A percentile compares a stretch with the other conserved stretches of the same genome.
phyloP scores from a whole-genome alignment of 1,139 yeast species.

The Scheffersomyces quercinus region DNA sequence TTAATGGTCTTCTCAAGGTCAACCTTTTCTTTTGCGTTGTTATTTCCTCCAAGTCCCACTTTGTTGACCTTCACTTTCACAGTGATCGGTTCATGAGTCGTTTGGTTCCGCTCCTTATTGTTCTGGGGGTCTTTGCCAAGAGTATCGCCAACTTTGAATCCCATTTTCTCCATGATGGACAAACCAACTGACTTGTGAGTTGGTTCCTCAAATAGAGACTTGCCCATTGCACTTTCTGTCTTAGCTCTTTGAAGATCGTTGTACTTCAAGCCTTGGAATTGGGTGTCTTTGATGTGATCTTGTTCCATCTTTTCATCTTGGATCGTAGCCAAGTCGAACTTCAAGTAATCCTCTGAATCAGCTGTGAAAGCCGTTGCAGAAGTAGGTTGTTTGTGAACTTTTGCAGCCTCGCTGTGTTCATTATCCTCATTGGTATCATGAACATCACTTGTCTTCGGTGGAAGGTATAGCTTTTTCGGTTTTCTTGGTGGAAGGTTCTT shows the following conservation, averaged over 20 bases:
- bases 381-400: too few species aligned
- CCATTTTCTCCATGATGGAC: constrained; percentile 58
- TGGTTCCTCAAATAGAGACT: constrained; percentile 8
- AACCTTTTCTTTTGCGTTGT: not conserved
- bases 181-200: constrained; percentile 40
- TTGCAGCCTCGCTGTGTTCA: too few species aligned
- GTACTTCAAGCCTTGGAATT: constrained; percentile 1
- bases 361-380: too few species aligned
- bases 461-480: too few species aligned
- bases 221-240: constrained; percentile 4
- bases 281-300: too few species aligned
- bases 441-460: too few species aligned
- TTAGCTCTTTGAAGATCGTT: not conserved
- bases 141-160: constrained; percentile 46
- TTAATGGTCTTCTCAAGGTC: not conserved
- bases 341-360: too few species aligned
- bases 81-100: constrained; percentile 8
- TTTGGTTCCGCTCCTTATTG: not conserved
- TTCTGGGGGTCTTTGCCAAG: constrained; percentile 29
- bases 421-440: too few species aligned
- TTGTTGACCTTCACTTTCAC: constrained; percentile 11
- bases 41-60: constrained; percentile 12
- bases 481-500: too few species aligned
- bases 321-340: too few species aligned
- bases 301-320: too few species aligned